These are phyloP conservation scores for Claviceps sp. DNA, from an alignment of 2,329 filamentous ascomycete genomes.

Conservation along the genomic window DNA sequence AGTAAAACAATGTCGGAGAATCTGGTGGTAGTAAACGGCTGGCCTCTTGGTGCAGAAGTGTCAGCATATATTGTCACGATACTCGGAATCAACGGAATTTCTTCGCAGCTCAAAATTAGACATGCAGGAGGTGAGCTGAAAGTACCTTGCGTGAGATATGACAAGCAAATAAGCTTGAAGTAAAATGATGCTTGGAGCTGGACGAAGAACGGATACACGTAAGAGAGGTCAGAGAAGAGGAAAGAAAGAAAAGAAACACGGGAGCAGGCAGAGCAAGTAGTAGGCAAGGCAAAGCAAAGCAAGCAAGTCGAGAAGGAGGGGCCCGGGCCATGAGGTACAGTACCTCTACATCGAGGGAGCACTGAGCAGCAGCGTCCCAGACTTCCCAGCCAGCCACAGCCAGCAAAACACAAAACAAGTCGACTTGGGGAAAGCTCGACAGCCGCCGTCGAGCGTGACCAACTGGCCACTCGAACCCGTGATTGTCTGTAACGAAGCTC, in stretches of 20 bases:
- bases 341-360: neutral
- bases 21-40: neutral
- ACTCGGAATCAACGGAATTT: neutral
- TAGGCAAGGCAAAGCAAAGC: conserved; percentile 2
- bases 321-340: neutral
- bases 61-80: neutral
- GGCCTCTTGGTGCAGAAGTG: neutral
- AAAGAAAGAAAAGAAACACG: conserved; percentile 2
- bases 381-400: neutral
- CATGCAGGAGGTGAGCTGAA: neutral
- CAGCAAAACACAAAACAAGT: neutral
- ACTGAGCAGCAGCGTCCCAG: neutral
- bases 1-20: neutral
- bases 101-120: neutral
- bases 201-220: conserved; percentile 5
- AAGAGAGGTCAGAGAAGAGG: conserved; percentile 1
- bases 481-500: neutral
- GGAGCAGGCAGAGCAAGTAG: conserved; percentile 2
- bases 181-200: conserved; percentile 5
- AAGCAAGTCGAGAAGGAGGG: conserved; percentile 5
- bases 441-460: neutral
- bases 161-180: conserved; percentile 5
- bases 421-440: neutral
- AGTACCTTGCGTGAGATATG: conserved; percentile 3
- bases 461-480: neutral